Base-by-base conservation (phyloP, 345 rosid species). In the Bruguiera gymnorhiza region DNA sequence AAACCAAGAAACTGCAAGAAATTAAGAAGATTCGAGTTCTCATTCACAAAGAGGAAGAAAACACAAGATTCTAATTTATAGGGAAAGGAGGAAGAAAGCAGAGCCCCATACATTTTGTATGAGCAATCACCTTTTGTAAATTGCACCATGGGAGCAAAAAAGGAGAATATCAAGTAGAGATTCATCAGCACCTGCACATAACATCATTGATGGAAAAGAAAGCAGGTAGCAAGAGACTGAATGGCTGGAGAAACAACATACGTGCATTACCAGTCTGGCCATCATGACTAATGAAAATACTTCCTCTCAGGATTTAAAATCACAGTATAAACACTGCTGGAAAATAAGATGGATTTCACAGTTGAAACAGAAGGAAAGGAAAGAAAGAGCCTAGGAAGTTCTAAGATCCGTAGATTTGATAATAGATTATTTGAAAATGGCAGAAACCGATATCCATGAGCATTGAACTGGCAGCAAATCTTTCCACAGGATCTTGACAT, bases 321-420 rank as follows among this genome's bases (percentile, higher is more conserved):
- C 62, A 62, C 75, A 66, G 78, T 58, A 56, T 65, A 68, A 73
- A 65, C 73, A 77, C 34, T 37, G 69, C 50, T 55, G 81, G 83
- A 78, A 56, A 71, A 76, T 65, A 70, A 30, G 73, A 61, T 54
- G 78, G 73, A 70, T 6, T 26, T 72, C 81, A 72, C 34, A 77
- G 65, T 68, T 75, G 63, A 66, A 78, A 80, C 68, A 81, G 73
- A 68, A 74, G 11, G 76, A 69, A 71, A 76, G 82, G 87, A 82
- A 79, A 69, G 87, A 79, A 73, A 77, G 85, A 78, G 80, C 87
- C 86, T 84, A 81, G 60, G 26, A 73, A 62, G 70, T 70, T 84
- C 81, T 79, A 80, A 69, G 88, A 80, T 75, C 68, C 34, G 63
- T 74, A 78, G 80, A 78, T 57, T 39, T 60, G 74, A 73, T 78